Evolutionary conservation across 495 filamentous ascomycete species (phyloP).

Genomic region (Penicillium bovifimosum): DNA sequence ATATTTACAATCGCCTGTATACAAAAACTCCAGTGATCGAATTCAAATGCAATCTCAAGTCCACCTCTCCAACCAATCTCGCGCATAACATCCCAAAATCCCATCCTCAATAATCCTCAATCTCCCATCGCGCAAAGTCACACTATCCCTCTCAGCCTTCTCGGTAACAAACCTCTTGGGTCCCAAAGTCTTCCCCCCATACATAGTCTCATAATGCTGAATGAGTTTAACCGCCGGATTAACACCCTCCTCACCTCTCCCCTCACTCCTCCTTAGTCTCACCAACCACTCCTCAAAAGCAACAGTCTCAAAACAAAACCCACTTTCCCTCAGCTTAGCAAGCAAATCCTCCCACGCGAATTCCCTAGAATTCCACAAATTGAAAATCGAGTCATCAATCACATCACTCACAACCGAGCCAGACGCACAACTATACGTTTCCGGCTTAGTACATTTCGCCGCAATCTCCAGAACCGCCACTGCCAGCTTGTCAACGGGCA

Average conservation of each 20-base stretch:
- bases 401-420: not conserved
- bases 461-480: conserved; percentile 43
- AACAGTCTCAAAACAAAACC: conserved; percentile 44
- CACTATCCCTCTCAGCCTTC: conserved; percentile 34
- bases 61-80: conserved; percentile 35
- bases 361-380: conserved; percentile 44
- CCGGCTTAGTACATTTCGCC: conserved; percentile 17
- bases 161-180: conserved; percentile 27
- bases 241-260: conserved; percentile 36
- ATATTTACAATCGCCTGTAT: not conserved
- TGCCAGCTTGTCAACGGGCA: conserved; percentile 53
- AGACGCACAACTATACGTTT: not conserved
- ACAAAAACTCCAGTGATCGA: not conserved
- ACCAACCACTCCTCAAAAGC: conserved; percentile 45
- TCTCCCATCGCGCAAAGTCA: conserved; percentile 30
- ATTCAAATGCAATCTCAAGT: not conserved
- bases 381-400: conserved; percentile 45
- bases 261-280: conserved; percentile 38
- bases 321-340: conserved; percentile 33
- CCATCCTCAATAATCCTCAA: conserved; percentile 34
- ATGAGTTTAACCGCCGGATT: conserved; percentile 58
- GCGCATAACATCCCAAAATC: conserved; percentile 31
- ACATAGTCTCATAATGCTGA: conserved; percentile 46
- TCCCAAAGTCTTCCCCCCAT: conserved; percentile 6
- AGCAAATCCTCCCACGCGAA: conserved; percentile 53